Conservation (phyloP, 257 asterid genomes). For the Forsythia viridissima region DNA sequence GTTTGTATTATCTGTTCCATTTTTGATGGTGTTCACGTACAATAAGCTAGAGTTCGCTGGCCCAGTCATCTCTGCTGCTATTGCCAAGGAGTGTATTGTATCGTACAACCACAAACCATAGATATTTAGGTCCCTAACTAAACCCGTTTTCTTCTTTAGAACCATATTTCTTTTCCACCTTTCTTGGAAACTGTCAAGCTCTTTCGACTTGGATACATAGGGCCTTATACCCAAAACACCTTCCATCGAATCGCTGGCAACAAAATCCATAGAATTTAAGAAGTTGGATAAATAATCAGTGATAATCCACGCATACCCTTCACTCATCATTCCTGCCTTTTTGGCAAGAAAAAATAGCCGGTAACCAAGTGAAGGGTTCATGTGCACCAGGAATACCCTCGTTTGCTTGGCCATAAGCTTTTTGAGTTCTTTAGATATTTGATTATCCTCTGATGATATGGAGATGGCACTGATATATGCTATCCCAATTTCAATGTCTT, state of each 20-base stretch:
- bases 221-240: slow-evolving; percentile 41
- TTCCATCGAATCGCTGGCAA: slow-evolving; percentile 26
- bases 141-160: background rate
- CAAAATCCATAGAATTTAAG: slow-evolving; percentile 26
- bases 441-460: slow-evolving; percentile 3
- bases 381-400: background rate
- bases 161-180: slow-evolving; percentile 10
- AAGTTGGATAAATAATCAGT: slow-evolving; percentile 17
- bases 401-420: slow-evolving; percentile 1
- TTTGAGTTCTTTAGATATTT: slow-evolving; percentile 17
- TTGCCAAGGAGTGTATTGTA: slow-evolving; percentile 31
- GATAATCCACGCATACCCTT: background rate
- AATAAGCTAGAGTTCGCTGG: background rate
- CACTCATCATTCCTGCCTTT: background rate
- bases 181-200: slow-evolving; percentile 21
- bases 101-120: slow-evolving; percentile 39
- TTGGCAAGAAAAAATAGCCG: background rate
- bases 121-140: slow-evolving; percentile 8
- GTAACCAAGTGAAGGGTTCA: slow-evolving; percentile 6
- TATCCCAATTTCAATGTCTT: slow-evolving; percentile 22
- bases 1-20: slow-evolving; percentile 12
- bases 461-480: slow-evolving; percentile 27
- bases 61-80: slow-evolving; percentile 33
- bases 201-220: slow-evolving; percentile 23
- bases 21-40: background rate